A percentile compares a stretch with the other conserved stretches of the same genome.
These are phyloP conservation scores for Atractiella rhizophila DNA, from an alignment of 768 basidiomycete species.

Conservation along the genomic window DNA sequence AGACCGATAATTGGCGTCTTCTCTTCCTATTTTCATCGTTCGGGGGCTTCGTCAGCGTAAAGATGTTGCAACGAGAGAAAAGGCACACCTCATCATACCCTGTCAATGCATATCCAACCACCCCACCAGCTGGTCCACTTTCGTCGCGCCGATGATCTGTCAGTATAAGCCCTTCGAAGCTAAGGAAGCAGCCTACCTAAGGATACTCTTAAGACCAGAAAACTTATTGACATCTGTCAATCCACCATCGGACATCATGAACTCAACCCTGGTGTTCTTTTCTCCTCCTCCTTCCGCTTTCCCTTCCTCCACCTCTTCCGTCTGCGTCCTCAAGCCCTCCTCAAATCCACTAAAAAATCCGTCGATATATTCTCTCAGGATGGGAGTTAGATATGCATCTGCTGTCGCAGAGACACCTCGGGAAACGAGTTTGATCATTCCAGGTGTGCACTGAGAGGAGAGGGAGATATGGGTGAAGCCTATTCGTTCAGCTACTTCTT, in stretches of 20 bases:
- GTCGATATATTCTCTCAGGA: slow-evolving; percentile 55
- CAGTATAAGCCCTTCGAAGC: not conserved
- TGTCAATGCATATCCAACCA: slow-evolving; percentile 78
- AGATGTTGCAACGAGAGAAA: slow-evolving; percentile 1
- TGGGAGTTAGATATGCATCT: slow-evolving; percentile 84
- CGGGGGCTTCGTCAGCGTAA: too few relatives aligned
- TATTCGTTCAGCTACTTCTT: slow-evolving; percentile 41
- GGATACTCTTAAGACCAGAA: slow-evolving; percentile 73
- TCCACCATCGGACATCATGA: slow-evolving; percentile 87
- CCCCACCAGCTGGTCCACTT: slow-evolving; percentile 57
- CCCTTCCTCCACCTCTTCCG: slow-evolving; percentile 3
- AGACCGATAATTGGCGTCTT: slow-evolving; percentile 62
- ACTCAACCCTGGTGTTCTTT: slow-evolving; percentile 41
- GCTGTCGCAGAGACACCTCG: slow-evolving; percentile 78
- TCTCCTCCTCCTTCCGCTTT: slow-evolving; percentile 30
- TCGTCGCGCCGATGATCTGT: not conserved
- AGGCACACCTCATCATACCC: slow-evolving; percentile 42
- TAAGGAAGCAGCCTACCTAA: slow-evolving; percentile 36
- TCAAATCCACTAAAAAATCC: slow-evolving; percentile 83
- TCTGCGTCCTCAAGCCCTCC: slow-evolving; percentile 35
- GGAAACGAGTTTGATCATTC: slow-evolving; percentile 92
- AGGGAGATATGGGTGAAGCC: slow-evolving; percentile 81
- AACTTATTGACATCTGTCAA: slow-evolving; percentile 56
- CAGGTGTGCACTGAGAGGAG: slow-evolving; percentile 58
- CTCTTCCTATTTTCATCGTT: too few relatives aligned